Evolutionary conservation across 2,329 filamentous ascomycete genomes (phyloP), one percentile per base, ranked within the genome.

Genomic region (Bisporella sp.): DNA sequence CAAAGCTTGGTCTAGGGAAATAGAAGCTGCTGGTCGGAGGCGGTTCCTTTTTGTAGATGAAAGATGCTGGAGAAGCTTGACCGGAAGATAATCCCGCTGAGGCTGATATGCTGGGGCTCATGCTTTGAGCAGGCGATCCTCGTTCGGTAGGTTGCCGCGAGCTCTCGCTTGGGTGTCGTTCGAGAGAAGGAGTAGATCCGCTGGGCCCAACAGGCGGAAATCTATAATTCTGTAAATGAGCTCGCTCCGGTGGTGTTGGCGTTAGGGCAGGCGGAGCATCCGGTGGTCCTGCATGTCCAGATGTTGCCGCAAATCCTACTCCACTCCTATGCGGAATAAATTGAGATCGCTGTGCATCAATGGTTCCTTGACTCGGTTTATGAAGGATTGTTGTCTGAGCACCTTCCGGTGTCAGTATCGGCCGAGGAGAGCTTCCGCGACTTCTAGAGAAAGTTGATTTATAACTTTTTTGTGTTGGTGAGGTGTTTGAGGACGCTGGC

Each of bases 71-170:
- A 8, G 67, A 68, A 9, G 66, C 68, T 47, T 69, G 69, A 21
- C 64, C 69, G 49, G 66, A 68, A 13, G 66, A 66, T 35, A 65
- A 68, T 31, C 64, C 71, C 52, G 74, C 74, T 7, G 72, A 73
- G n/a, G n/a, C n/a, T 48, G 74, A 69, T 52, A 76, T 70, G 45
- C 66, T 70, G 3, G 73, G 73, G 60, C 73, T 76, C 40, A 68
- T 64, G 54, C 70, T 70, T 63, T 65, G 59, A 13, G 64, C 64
- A 9, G 58, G 58, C 28, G 63, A 58, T 59, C 67, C 47, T 61
- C 67, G 13, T 61, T 71, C 58, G 66, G 70, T 56, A 59, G 67
- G 59, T 68, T 72, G 59, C 67, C 69, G 62, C 45, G 49, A 62
- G 46, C n/a, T 31, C 42, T 53, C 55, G 46, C 61, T 69, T 32